Evolutionary conservation across 1,284 basidiomycete genomes (phyloP).

Genomic region (Sporisorium scitamineum): DNA sequence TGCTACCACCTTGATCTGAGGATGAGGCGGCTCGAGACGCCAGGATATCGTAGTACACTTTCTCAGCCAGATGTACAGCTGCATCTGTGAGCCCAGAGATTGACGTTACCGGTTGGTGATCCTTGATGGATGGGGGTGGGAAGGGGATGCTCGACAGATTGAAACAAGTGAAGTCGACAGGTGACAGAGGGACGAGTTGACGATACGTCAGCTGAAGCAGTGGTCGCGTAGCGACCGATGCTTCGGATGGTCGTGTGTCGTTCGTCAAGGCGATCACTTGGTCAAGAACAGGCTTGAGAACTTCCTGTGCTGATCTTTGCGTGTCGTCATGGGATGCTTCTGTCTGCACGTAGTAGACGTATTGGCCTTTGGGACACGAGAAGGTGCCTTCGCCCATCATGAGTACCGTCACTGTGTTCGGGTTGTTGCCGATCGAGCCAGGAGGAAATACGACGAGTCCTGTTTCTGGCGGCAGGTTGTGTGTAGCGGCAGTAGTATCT

Average conservation of each 20-base stretch:
- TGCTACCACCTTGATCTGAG: not conserved
- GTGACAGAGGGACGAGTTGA: slow-evolving; percentile 6
- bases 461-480: slow-evolving; percentile 73
- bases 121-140: slow-evolving; percentile 14
- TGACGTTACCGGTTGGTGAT: slow-evolving; percentile 15
- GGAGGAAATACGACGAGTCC: slow-evolving; percentile 87
- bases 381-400: slow-evolving; percentile 86
- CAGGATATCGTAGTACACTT: slow-evolving; percentile 68
- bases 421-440: slow-evolving; percentile 53
- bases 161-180: not conserved
- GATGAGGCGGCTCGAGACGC: slow-evolving; percentile 24
- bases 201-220: slow-evolving; percentile 39
- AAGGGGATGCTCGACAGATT: slow-evolving; percentile 30
- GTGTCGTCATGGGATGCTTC: slow-evolving; percentile 7
- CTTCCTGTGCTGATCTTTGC: slow-evolving; percentile 4
- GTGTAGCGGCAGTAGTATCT: not conserved
- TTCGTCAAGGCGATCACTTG: slow-evolving; percentile 16
- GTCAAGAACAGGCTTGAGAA: slow-evolving; percentile 28
- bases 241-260: not conserved
- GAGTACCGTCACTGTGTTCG: slow-evolving; percentile 73
- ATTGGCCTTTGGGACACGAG: slow-evolving; percentile 79
- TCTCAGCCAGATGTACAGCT: slow-evolving; percentile 27
- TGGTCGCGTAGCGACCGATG: slow-evolving; percentile 5
- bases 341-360: slow-evolving; percentile 53
- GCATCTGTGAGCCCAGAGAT: slow-evolving; percentile 38